Evolutionary conservation across 352 stramenopile species (phyloP).

Genomic region (Pythium guiyangense): DNA sequence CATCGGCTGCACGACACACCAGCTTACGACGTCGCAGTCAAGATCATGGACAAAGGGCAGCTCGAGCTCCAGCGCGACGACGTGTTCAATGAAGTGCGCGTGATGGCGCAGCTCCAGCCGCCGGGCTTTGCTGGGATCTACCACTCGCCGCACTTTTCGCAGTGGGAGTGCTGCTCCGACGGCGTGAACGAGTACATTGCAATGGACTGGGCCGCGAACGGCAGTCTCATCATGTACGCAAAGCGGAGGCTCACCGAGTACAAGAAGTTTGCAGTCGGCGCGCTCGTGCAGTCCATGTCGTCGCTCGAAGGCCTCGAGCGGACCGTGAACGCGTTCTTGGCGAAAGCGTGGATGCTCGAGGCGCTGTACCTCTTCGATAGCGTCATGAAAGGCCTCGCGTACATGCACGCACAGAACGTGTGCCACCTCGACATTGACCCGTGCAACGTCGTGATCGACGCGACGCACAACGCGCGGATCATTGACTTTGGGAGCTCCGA

Average conservation of each 20-base stretch:
- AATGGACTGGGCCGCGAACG: constrained; percentile 69
- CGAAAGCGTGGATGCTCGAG: constrained; percentile 68
- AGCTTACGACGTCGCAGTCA: constrained; percentile 62
- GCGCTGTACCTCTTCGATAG: constrained; percentile 59
- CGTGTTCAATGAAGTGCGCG: constrained; percentile 72
- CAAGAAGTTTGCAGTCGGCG: constrained; percentile 57
- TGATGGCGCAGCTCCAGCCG: constrained; percentile 73
- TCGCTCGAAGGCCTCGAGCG: constrained; percentile 41
- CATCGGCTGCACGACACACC: constrained; percentile 14
- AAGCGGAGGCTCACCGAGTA: constrained; percentile 62
- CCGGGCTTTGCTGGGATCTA: constrained; percentile 53
- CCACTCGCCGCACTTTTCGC: constrained; percentile 55
- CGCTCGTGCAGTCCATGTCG: constrained; percentile 48
- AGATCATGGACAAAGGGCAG: constrained; percentile 71
- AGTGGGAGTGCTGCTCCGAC: constrained; percentile 71
- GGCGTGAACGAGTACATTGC: constrained; percentile 75
- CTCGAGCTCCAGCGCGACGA: constrained; percentile 69
- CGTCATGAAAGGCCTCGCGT: constrained; percentile 62
- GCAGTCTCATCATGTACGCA: constrained; percentile 61
- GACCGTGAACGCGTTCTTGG: constrained; percentile 52
- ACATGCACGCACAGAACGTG: constrained; percentile 78
- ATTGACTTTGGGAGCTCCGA: constrained; percentile 82
- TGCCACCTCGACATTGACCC: constrained; percentile 78
- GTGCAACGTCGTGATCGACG: constrained; percentile 76
- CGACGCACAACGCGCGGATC: constrained; percentile 39